Evolutionary conservation across 805 yeast species (phyloP).

Genomic region (Metschnikowia kunwiensis): DNA sequence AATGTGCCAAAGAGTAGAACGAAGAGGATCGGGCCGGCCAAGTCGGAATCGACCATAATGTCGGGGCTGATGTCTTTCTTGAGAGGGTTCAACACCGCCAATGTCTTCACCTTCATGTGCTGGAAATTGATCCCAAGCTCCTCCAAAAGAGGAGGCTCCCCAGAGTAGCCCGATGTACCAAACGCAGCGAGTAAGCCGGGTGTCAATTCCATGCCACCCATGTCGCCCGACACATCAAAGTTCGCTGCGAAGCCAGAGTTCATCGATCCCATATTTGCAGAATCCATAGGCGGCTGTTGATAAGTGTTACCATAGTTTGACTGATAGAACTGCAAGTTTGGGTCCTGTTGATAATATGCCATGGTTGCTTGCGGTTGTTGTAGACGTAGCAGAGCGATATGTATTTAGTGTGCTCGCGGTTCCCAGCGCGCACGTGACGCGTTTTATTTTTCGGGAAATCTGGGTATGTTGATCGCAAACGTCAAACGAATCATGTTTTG

Average conservation of each 20-base stretch:
- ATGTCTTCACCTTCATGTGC: constrained; percentile 81
- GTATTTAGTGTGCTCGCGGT: no score
- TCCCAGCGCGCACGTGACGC: no score
- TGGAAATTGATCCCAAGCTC: constrained; percentile 90
- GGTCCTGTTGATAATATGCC: constrained; percentile 43
- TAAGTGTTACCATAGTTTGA: constrained; percentile 34
- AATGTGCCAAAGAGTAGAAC: constrained; percentile 83
- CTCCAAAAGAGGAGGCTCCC: constrained; percentile 90
- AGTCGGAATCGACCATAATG: constrained; percentile 79
- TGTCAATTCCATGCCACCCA: constrained; percentile 51
- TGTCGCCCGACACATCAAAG: constrained; percentile 39
- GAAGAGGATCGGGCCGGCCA: constrained; percentile 93
- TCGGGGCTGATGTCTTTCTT: constrained; percentile 61
- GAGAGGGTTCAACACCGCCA: constrained; percentile 80
- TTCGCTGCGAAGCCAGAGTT: constrained; percentile 34
- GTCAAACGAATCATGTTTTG: no score
- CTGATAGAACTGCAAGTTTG: constrained; percentile 43
- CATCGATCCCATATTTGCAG: constrained; percentile 36
- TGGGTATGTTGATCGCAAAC: no score
- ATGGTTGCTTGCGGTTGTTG: no score
- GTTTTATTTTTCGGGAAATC: no score
- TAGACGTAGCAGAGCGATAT: no score
- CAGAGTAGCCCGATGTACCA: constrained; percentile 88
- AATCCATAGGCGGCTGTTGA: constrained; percentile 22
- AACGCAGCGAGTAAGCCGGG: constrained; percentile 87